Conservation (phyloP, 2,329 filamentous ascomycete genomes). For the Endocalyx cinctus region DNA sequence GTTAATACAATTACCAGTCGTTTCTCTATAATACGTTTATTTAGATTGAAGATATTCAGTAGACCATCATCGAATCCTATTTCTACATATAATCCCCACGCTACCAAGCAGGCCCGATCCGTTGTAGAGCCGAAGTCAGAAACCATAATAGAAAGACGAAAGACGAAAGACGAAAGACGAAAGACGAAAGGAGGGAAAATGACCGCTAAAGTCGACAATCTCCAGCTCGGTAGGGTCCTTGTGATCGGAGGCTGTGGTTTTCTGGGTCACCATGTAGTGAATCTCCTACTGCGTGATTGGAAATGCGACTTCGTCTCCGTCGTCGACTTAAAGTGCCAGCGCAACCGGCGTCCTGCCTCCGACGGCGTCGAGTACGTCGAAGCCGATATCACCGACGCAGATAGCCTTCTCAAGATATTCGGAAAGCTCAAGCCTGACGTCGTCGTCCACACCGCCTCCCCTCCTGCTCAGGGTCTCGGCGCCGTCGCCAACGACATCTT, state of each 20-base stretch:
- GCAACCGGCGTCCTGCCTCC: slow-evolving; percentile 58
- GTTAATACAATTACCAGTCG: no score
- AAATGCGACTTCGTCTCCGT: slow-evolving; percentile 57
- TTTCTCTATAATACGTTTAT: no score
- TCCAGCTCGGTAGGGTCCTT: slow-evolving; percentile 62
- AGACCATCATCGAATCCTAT: no score
- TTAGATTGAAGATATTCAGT: no score
- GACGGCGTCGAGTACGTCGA: slow-evolving; percentile 64
- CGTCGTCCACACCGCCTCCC: slow-evolving; percentile 87
- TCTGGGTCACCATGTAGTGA: slow-evolving; percentile 76
- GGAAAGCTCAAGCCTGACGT: slow-evolving; percentile 66
- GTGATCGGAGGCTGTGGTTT: slow-evolving; percentile 83
- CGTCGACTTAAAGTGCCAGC: slow-evolving; percentile 65
- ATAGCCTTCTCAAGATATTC: slow-evolving; percentile 60
- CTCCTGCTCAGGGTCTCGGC: slow-evolving; percentile 50
- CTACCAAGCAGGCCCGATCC: no score
- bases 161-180: no score
- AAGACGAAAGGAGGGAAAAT: no score
- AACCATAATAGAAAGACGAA: no score
- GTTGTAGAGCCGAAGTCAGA: no score
- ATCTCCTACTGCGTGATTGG: slow-evolving; percentile 62
- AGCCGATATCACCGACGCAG: slow-evolving; percentile 69
- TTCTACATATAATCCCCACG: no score
- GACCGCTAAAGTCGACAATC: no score
- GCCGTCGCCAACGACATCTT: slow-evolving; percentile 58